Percentiles rank a stretch among this genome's conserved stretches.
Evolutionary conservation across 352 stramenopile species (phyloP).

Genomic region (Pythium sukuiense): DNA sequence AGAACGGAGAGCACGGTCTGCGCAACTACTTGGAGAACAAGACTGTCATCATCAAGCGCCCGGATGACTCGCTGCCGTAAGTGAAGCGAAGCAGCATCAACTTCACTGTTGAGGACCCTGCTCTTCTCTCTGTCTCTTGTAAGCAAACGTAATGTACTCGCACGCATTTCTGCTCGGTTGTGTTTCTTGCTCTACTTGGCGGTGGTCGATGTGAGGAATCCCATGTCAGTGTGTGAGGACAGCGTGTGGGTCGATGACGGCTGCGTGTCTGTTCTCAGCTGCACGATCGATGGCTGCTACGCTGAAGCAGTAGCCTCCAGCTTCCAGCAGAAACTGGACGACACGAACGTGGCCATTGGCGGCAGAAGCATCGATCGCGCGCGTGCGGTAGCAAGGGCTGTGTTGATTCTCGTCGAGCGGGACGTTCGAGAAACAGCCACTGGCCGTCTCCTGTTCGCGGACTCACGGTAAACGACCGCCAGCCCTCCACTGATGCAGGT

Average conservation of each 20-base stretch:
- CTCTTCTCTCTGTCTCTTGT: too few relatives aligned
- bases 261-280: conserved; percentile 36
- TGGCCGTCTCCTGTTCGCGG: too few relatives aligned
- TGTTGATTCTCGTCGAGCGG: too few relatives aligned
- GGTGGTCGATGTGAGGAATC: too few relatives aligned
- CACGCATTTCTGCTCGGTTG: too few relatives aligned
- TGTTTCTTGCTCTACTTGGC: too few relatives aligned
- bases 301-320: conserved; percentile 34
- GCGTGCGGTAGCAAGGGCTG: conserved; percentile 6
- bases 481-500: conserved; percentile 31
- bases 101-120: too few relatives aligned
- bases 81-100: not conserved
- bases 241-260: conserved; percentile 28
- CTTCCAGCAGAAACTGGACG: conserved; percentile 38
- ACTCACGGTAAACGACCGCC: too few relatives aligned
- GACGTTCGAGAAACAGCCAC: too few relatives aligned
- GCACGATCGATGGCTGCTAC: conserved; percentile 42
- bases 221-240: too few relatives aligned
- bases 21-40: conserved; percentile 75
- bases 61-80: conserved; percentile 43
- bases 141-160: too few relatives aligned
- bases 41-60: conserved; percentile 42
- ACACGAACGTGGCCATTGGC: conserved; percentile 22
- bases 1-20: conserved; percentile 74
- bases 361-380: conserved; percentile 24